Conservation (phyloP, 1,139 yeast genomes). For the Maudiozyma humilis region DNA sequence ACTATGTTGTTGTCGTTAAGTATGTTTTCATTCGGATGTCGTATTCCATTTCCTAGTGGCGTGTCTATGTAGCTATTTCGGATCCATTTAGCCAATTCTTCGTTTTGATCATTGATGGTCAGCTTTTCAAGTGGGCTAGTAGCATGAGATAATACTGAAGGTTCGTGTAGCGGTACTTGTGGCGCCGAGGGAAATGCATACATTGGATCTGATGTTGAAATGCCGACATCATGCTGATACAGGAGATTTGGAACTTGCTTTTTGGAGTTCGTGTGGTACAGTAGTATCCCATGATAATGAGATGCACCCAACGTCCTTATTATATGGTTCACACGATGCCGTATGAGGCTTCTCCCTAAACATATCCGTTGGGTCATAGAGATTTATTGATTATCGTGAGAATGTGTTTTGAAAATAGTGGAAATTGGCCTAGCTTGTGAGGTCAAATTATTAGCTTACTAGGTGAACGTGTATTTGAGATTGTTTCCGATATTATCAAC, state of each 20-base stretch:
- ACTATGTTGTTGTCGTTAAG: background rate
- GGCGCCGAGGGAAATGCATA: too few species aligned
- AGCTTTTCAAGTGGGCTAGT: background rate
- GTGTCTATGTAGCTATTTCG: slow-evolving; percentile 7
- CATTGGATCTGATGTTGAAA: background rate
- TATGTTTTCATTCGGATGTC: background rate
- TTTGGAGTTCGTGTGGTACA: background rate
- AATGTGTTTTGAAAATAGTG: background rate
- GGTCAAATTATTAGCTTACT: too few species aligned
- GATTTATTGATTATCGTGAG: background rate
- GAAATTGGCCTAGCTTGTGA: too few species aligned
- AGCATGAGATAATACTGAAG: background rate
- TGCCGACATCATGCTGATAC: background rate
- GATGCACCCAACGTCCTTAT: background rate
- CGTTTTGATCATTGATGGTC: slow-evolving; percentile 4
- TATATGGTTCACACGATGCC: background rate
- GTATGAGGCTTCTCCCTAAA: background rate
- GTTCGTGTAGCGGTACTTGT: too few species aligned
- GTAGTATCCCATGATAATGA: background rate
- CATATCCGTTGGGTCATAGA: background rate
- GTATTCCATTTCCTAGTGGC: background rate
- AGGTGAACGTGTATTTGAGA: too few species aligned
- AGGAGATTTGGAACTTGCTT: background rate
- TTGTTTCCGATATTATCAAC: too few species aligned
- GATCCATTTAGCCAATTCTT: slow-evolving; percentile 8